Base-by-base conservation (phyloP, 148 eudicot species). In the Silene latifolia region DNA sequence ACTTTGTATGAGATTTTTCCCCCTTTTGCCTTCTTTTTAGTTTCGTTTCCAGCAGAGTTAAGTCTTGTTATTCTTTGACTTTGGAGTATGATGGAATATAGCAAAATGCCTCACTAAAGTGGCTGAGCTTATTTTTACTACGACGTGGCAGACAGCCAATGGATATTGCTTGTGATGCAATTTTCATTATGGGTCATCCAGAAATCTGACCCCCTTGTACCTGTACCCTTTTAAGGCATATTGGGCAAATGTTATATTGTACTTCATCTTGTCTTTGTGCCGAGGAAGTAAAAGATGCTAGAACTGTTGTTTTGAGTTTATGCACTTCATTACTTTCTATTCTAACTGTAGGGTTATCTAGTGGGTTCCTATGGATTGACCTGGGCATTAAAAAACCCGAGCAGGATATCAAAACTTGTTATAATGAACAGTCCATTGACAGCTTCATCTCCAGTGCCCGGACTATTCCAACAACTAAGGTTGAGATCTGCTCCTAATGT, bases 341-440 rank as follows among this genome's bases (percentile, higher is more conserved):
- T 70, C 44, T 70, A 67, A 14, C 25, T 86, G 88, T 72, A 95
- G 99, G 99, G 99, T 60, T 95, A 88, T 85, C 84, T 95, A 72
- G 98, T 92, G 53, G 99, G 97, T 78, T 92, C 99, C n/a, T 95
- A 90, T 82, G 99, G 99, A 78, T 83, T 95, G 83, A 95, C 99
- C 3, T 95, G 99, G 99, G 98, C 94, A 64, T 79, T 95, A 81
- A 89, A 95, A 82, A 92, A 92, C 77, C 85, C 93, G 7, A 76
- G 78, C 83, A 90, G 80, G 81, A 85, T 95, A 80, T 84, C 83
- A 24, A 89, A 95, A 79, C 98, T 95, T 67, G 90, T 80, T 48
- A 90, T 92, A 70, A 74, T 95, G 80, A 92, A 95, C 81, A 88
- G 82, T 83, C 99, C 97, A 65, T 67, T 95, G 87, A 95, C 99